phyloP scores from a whole-genome alignment of 2,329 filamentous ascomycete species.

The Chrysosporium queenslandicum region DNA sequence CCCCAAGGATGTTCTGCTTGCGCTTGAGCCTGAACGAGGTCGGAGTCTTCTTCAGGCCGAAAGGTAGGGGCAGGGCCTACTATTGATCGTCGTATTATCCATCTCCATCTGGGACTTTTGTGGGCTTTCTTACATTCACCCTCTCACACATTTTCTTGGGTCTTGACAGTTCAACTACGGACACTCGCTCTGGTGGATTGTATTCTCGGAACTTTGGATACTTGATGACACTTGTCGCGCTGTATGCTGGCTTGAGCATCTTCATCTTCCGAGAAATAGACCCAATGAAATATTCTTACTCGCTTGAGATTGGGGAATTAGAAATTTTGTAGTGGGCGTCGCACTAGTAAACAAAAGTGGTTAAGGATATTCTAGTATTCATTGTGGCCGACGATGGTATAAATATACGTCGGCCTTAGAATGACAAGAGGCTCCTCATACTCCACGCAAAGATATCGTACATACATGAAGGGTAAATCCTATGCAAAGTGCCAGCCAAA shows the following conservation, averaged over 20 bases:
- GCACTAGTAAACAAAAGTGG: not conserved
- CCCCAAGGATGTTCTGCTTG: constrained; percentile 30
- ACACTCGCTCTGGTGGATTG: not conserved
- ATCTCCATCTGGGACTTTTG: not conserved
- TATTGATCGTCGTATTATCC: not conserved
- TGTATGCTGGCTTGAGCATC: not conserved
- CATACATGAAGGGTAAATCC: not conserved
- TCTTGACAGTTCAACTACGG: not conserved
- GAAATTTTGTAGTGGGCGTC: too few relatives aligned
- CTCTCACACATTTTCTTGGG: not conserved
- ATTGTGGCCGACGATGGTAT: too few relatives aligned
- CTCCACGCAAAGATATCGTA: not conserved
- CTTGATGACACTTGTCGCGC: not conserved
- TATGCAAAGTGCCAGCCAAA: not conserved
- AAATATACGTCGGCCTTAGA: too few relatives aligned
- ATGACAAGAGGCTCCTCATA: not conserved
- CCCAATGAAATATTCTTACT: constrained; percentile 5
- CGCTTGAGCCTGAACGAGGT: constrained; percentile 28
- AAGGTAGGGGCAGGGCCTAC: not conserved
- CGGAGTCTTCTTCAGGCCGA: constrained; percentile 18
- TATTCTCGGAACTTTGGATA: not conserved
- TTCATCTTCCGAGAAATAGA: not conserved
- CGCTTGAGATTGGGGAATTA: not conserved
- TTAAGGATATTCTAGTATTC: not conserved
- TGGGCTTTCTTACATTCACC: not conserved